Base-by-base conservation (phyloP, 2,329 filamentous ascomycete genomes). In the Paraphaeosphaeria sporulosa region DNA sequence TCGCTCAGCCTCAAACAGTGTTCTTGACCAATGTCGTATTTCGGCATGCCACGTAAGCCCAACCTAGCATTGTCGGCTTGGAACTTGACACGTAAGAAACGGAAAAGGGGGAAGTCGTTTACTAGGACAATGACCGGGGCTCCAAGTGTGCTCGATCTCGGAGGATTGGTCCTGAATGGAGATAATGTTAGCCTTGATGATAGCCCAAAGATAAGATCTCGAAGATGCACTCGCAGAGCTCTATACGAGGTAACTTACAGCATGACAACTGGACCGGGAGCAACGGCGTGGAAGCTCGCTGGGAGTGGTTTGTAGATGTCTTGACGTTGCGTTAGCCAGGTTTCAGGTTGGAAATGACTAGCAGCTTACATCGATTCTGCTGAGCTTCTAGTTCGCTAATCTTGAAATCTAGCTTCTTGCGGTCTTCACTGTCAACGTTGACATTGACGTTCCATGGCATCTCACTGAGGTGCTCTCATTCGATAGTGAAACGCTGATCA, bases 281-380 rank as follows among this genome's bases (percentile, higher is more conserved):
- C 21, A 4, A 65, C 36, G 4, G 8, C 4, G 12, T 30, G 60
- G 43, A 71, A 57, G 32, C 64, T 48, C 8, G 56, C 62, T 4
- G 43, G 49, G 3, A 70, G 55, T 0, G 66, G 66, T 56, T 71
- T 69, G 64, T 69, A 72, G 17, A 70, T 57, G 50, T 51, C 48
- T 51, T 51, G 36, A 30, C 5, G 13, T 23, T 30, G 44, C 25
- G 23, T 30, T 32, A 32, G 30, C 30, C 30, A 32, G 30, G 30
- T 32, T n/a, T 32, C 30, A 8, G 10, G 10, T 32, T 32, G 8
- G 10, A 8, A 32, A 32, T 30, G 19, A 30, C 27, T 5, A 25
- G 23, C 4, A 48, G 23, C 44, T 19, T 49, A 49, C 57, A 70
- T 3, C 68, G 61, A 27, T 70, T 72, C 51, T 70, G 67, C 4